Conservation (phyloP, 2,329 filamentous ascomycete species). For the Colletotrichum sidae region DNA sequence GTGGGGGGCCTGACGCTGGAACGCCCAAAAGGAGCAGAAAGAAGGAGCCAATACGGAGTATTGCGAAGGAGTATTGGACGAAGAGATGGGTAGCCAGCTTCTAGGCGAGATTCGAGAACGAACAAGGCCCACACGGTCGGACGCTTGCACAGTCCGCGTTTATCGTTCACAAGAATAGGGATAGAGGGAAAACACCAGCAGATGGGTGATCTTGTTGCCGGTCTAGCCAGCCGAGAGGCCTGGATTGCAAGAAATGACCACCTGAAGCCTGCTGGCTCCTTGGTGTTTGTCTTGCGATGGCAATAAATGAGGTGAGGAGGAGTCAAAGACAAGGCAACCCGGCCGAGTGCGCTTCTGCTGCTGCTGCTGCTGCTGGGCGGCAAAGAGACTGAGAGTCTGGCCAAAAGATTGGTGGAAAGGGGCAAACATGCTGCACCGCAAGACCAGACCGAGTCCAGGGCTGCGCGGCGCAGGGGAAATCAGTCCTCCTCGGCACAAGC, state of each 20-base stretch:
- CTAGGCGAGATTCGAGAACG: slow-evolving; percentile 16
- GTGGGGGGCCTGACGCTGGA: background rate
- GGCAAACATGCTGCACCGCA: background rate
- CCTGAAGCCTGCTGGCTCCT: slow-evolving; percentile 14
- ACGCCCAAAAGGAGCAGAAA: background rate
- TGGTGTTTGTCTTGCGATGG: slow-evolving; percentile 15
- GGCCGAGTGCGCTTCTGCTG: slow-evolving; percentile 6
- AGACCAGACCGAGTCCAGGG: background rate
- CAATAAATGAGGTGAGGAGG: slow-evolving; percentile 9
- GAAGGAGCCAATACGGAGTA: background rate
- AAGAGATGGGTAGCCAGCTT: background rate
- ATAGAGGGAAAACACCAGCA: background rate
- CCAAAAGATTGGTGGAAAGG: slow-evolving; percentile 31
- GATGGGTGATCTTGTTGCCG: background rate
- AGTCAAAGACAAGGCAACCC: background rate
- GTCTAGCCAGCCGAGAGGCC: slow-evolving; percentile 12
- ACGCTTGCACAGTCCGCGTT: background rate
- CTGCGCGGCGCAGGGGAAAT: slow-evolving; percentile 22
- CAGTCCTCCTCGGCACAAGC: background rate
- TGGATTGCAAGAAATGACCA: slow-evolving; percentile 6
- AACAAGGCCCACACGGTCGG: no score
- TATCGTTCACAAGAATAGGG: background rate
- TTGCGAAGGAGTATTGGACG: background rate
- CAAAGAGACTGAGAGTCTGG: slow-evolving; percentile 2
- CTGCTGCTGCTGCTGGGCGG: slow-evolving; percentile 12